A percentile compares a stretch with the other conserved stretches of the same genome.
Conservation (phyloP, 129 eudicot genomes). For the Flaveria bidentis region DNA sequence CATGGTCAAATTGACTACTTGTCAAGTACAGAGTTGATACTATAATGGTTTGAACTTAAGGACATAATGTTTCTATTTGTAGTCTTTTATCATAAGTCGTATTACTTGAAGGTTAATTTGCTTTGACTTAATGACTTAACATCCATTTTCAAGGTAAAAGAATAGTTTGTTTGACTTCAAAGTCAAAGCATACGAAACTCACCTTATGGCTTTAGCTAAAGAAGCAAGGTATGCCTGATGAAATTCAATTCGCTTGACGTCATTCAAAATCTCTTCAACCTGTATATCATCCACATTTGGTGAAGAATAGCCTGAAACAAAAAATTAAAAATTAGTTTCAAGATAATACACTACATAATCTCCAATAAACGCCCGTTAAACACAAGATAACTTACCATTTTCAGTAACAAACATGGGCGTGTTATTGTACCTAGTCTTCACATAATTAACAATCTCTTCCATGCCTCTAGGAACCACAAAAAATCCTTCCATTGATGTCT, state of each 20-base stretch:
- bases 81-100: not conserved
- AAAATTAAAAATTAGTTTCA: not conserved
- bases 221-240: slow-evolving; percentile 61
- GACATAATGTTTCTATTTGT: not conserved
- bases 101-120: not conserved
- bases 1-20: slow-evolving; percentile 18
- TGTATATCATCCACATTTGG: slow-evolving; percentile 26
- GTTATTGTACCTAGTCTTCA: slow-evolving; percentile 68
- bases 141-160: not conserved
- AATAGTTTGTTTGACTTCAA: slow-evolving; percentile 18
- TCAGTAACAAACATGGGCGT: slow-evolving; percentile 72
- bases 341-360: slow-evolving; percentile 9
- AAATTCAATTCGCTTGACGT: slow-evolving; percentile 57
- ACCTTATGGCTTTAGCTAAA: slow-evolving; percentile 68
- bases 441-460: slow-evolving; percentile 61
- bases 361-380: slow-evolving; percentile 9
- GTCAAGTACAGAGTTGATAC: slow-evolving; percentile 8
- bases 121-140: not conserved
- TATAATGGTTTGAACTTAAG: not conserved
- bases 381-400: slow-evolving; percentile 58
- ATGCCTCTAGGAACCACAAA: slow-evolving; percentile 79
- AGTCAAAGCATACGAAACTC: slow-evolving; percentile 33
- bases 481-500: slow-evolving; percentile 53
- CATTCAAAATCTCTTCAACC: slow-evolving; percentile 46
- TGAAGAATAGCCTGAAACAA: slow-evolving; percentile 50